phyloP scores from a whole-genome alignment of 352 stramenopile species.

The Phytophthora vignae region DNA sequence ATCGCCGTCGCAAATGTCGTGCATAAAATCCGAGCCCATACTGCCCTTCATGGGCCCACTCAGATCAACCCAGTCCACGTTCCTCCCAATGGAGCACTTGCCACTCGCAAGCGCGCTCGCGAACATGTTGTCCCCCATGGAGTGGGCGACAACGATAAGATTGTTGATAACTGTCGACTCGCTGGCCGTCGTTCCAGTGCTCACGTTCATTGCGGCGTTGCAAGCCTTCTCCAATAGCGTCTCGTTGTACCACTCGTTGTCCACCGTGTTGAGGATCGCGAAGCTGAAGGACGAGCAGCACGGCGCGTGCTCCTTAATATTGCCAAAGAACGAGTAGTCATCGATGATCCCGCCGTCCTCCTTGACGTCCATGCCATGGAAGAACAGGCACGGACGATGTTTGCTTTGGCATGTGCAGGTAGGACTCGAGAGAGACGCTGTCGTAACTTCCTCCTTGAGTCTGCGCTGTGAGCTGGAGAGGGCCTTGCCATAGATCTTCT shows the following conservation, averaged over 20 bases:
- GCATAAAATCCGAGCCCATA: slow-evolving; percentile 35
- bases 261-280: neutral
- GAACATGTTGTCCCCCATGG: slow-evolving; percentile 42
- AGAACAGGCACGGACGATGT: slow-evolving; percentile 47
- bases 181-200: slow-evolving; percentile 11
- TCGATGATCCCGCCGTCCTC: slow-evolving; percentile 3
- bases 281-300: slow-evolving; percentile 2
- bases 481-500: neutral
- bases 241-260: slow-evolving; percentile 1
- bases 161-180: slow-evolving; percentile 43
- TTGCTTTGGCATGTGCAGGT: slow-evolving; percentile 37
- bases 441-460: neutral
- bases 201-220: slow-evolving; percentile 28
- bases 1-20: slow-evolving; percentile 35
- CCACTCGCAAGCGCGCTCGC: slow-evolving; percentile 39
- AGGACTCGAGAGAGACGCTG: neutral
- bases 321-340: slow-evolving; percentile 1
- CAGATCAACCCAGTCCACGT: slow-evolving; percentile 41
- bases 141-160: slow-evolving; percentile 54
- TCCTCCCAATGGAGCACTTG: slow-evolving; percentile 41
- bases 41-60: slow-evolving; percentile 17
- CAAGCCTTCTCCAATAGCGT: slow-evolving; percentile 20
- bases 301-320: neutral
- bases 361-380: slow-evolving; percentile 49
- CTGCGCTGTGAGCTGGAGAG: neutral